Conservation (phyloP, 2,329 filamentous ascomycete genomes). For the Hypoxylon sp. region DNA sequence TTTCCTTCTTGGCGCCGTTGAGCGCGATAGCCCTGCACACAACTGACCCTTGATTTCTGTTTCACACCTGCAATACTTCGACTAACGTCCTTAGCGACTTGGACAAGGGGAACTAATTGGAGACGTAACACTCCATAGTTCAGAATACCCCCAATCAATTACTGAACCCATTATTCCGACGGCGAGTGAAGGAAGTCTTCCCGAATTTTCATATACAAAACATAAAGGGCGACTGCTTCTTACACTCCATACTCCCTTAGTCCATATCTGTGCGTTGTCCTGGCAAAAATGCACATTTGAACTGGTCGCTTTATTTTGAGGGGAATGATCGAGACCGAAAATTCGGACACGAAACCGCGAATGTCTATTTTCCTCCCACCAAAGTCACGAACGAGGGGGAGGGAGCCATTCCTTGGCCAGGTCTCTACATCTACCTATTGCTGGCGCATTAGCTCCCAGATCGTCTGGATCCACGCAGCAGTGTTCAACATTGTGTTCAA, state of each 20-base stretch:
- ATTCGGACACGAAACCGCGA: neutral
- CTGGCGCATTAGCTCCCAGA: neutral
- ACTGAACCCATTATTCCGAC: neutral
- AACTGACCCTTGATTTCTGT: neutral
- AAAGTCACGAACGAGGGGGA: too few species aligned
- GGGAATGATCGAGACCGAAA: neutral
- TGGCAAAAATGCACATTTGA: neutral
- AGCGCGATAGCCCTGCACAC: neutral
- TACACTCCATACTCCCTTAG: neutral
- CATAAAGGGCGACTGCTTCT: neutral
- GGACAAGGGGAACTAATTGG: constrained; percentile 1
- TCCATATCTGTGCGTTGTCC: neutral
- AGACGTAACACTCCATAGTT: neutral
- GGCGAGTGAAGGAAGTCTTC: neutral
- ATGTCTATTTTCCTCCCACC: neutral
- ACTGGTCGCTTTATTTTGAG: constrained; percentile 2
- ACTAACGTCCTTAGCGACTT: neutral
- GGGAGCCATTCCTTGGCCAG: too few species aligned
- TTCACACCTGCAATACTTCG: neutral
- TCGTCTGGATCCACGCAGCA: neutral
- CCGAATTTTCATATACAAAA: neutral
- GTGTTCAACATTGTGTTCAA: neutral
- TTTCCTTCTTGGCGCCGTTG: neutral
- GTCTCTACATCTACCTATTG: neutral
- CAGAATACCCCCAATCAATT: neutral